Evolutionary conservation across 352 stramenopile species (phyloP).

Genomic region (Elongisporangium senticosum): DNA sequence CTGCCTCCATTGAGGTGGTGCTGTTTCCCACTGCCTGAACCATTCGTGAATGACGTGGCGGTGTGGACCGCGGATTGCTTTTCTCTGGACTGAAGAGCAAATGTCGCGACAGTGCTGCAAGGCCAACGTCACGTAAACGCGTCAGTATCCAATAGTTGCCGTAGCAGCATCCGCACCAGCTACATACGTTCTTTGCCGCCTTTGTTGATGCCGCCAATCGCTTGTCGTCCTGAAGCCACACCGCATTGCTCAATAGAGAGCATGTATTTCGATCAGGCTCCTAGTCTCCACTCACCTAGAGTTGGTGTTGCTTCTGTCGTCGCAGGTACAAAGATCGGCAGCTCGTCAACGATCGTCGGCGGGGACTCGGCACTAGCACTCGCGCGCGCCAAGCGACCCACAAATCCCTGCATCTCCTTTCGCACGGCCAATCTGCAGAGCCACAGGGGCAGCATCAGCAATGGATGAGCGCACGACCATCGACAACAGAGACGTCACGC

Average conservation of each 20-base stretch:
- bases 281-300: neutral
- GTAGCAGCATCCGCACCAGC: neutral
- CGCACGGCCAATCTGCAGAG: constrained; percentile 38
- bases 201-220: constrained; percentile 10
- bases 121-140: neutral
- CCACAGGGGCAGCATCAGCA: neutral
- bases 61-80: constrained; percentile 1
- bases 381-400: constrained; percentile 47
- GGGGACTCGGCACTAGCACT: constrained; percentile 49
- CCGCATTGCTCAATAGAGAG: neutral
- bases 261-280: neutral
- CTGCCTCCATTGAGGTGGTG: neutral
- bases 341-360: constrained; percentile 1
- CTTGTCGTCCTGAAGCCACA: neutral
- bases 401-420: constrained; percentile 66
- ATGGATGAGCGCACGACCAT: neutral
- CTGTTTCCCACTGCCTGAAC: neutral
- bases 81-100: constrained; percentile 43
- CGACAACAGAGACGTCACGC: constrained; percentile 5
- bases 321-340: constrained; percentile 5
- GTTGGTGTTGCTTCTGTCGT: constrained; percentile 2
- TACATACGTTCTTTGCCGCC: constrained; percentile 6
- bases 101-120: constrained; percentile 29
- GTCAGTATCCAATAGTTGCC: neutral
- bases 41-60: neutral